Percentiles rank a stretch among this genome's conserved stretches.
phyloP scores from a whole-genome alignment of 192 early-diverging fungal species.

The Mortierella alpina region DNA sequence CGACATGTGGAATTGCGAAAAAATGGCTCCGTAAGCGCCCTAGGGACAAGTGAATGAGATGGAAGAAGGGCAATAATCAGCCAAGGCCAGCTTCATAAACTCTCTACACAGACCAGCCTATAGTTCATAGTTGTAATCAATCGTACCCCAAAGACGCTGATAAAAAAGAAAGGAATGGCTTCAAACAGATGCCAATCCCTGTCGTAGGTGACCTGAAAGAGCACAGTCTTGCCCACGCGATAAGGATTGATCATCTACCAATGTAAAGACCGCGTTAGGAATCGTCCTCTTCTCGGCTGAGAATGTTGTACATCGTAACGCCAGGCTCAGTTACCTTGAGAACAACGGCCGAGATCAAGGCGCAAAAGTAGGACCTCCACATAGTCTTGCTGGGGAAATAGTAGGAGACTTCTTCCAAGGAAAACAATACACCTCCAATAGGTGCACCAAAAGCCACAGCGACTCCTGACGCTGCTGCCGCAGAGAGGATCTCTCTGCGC shows the following conservation, averaged over 20 bases:
- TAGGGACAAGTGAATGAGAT: conserved; percentile 29
- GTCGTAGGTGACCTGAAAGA: conserved; percentile 91
- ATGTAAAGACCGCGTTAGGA: not conserved
- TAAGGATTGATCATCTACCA: conserved; percentile 83
- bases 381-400: conserved; percentile 96
- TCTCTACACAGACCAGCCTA: not conserved
- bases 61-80: not conserved
- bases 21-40: conserved; percentile 87
- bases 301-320: not conserved
- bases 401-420: conserved; percentile 92
- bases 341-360: conserved; percentile 87
- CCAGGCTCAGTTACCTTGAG: conserved; percentile 28
- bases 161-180: conserved; percentile 83
- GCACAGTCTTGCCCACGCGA: conserved; percentile 83
- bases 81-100: not conserved
- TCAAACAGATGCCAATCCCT: conserved; percentile 94
- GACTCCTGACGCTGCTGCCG: conserved; percentile 92
- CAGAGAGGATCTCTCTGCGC: conserved; percentile 93
- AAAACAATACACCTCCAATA: conserved; percentile 95
- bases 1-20: conserved; percentile 77
- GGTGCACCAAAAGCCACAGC: conserved; percentile 97
- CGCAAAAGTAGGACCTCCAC: conserved; percentile 94
- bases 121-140: not conserved
- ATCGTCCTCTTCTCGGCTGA: not conserved
- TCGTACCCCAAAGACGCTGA: conserved; percentile 83